Percentiles rank a stretch among this genome's conserved stretches.
Conservation (phyloP, 176 grass and related monocot genomes). For the Saccharum officinarum region DNA sequence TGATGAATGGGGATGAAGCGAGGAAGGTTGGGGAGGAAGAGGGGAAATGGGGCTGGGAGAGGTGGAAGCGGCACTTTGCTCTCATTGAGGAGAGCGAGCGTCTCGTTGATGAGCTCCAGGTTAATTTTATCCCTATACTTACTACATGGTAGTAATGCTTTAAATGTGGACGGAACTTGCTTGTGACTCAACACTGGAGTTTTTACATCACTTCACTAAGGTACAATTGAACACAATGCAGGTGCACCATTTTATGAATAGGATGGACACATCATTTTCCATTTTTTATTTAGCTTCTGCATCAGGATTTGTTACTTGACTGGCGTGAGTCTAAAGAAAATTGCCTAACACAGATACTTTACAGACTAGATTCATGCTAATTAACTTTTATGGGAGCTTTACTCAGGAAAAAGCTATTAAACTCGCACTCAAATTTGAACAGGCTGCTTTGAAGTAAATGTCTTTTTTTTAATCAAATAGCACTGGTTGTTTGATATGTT, state of each 20-base stretch:
- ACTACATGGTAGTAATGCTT: not conserved
- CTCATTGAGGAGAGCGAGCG: slow-evolving; percentile 68
- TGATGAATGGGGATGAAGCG: slow-evolving; percentile 19
- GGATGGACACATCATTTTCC: not conserved
- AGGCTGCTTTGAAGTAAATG: not conserved
- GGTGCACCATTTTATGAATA: not conserved
- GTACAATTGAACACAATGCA: not conserved
- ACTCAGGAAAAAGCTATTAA: not conserved
- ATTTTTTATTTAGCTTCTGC: slow-evolving; percentile 1
- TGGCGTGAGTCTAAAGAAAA: slow-evolving; percentile 7
- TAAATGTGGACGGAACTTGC: not conserved
- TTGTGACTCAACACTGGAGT: not conserved
- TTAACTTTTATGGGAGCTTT: slow-evolving; percentile 1
- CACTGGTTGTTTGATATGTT: not conserved
- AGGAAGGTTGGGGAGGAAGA: slow-evolving; percentile 35
- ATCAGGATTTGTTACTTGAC: not conserved
- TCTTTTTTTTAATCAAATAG: not conserved
- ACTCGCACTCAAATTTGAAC: slow-evolving; percentile 11
- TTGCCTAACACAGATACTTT: not conserved
- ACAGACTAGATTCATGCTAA: not conserved
- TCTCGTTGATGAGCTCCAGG: slow-evolving; percentile 73
- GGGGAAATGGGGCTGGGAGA: slow-evolving; percentile 83
- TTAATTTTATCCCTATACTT: slow-evolving; percentile 26
- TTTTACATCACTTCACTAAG: not conserved
- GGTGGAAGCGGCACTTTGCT: slow-evolving; percentile 79